A percentile compares a stretch with the other conserved stretches of the same genome.
These are phyloP conservation scores for Acorus gramineus DNA, from an alignment of 106 monocot species.

Conservation along the genomic window DNA sequence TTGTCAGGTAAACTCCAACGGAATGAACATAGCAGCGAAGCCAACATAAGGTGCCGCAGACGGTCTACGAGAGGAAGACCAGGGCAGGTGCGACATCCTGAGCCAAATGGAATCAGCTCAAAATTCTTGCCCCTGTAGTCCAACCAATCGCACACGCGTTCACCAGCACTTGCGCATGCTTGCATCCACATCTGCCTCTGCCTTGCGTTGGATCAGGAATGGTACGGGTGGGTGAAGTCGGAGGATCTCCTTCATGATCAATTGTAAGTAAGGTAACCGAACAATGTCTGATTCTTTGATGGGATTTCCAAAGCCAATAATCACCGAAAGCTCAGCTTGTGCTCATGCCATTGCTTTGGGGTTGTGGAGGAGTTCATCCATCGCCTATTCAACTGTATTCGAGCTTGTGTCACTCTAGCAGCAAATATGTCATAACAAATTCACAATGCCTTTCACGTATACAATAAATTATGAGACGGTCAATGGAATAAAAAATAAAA, in stretches of 20 bases:
- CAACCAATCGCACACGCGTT: constrained; percentile 26
- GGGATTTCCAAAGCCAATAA: constrained; percentile 1
- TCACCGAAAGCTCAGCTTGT: constrained; percentile 8
- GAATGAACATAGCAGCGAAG: constrained; percentile 13
- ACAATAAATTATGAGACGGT: not conserved
- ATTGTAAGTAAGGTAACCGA: constrained; percentile 17
- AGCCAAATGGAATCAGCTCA: constrained; percentile 19
- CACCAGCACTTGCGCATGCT: constrained; percentile 10
- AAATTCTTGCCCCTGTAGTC: constrained; percentile 12
- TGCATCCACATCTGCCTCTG: not conserved
- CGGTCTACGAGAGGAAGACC: constrained; percentile 12
- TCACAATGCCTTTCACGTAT: too few species aligned
- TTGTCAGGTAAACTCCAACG: constrained; percentile 13
- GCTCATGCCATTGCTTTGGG: constrained; percentile 8
- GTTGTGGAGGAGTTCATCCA: constrained; percentile 22
- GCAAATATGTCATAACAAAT: constrained; percentile 20
- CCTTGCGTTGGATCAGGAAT: constrained; percentile 13
- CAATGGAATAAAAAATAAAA: too few species aligned
- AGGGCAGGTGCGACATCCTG: constrained; percentile 15
- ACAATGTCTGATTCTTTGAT: constrained; percentile 7
- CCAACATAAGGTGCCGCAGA: constrained; percentile 13
- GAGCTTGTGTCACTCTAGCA: constrained; percentile 24
- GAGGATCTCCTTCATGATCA: constrained; percentile 22
- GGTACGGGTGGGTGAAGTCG: constrained; percentile 21
- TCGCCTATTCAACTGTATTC: constrained; percentile 26